Percentiles rank a stretch among this genome's conserved stretches.
These are phyloP conservation scores for Exserohilum rostratum DNA, from an alignment of 2,329 filamentous ascomycete genomes.

Conservation along the genomic window DNA sequence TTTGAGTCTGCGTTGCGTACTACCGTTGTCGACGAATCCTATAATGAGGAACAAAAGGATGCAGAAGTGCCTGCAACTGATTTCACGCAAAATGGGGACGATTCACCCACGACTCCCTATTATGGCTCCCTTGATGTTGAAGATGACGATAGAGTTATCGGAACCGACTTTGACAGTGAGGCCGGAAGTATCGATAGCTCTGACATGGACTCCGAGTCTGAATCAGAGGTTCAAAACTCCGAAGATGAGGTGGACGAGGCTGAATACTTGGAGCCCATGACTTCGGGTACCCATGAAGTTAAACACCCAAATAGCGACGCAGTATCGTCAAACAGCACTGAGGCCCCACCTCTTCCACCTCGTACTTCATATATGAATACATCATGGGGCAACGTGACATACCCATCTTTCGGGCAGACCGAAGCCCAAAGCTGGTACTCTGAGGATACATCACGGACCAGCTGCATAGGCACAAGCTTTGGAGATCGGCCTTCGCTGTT, in stretches of 20 bases:
- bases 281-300: not conserved
- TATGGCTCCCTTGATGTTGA: not conserved
- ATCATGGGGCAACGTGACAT: constrained; percentile 10
- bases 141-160: constrained; percentile 6
- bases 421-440: constrained; percentile 11
- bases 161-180: constrained; percentile 16
- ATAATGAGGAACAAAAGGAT: constrained; percentile 2
- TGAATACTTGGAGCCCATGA: not conserved
- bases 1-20: constrained; percentile 3
- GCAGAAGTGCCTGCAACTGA: not conserved
- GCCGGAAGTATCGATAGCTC: constrained; percentile 16
- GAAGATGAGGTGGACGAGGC: constrained; percentile 8
- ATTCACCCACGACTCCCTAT: not conserved
- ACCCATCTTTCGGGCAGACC: constrained; percentile 15
- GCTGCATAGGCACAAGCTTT: constrained; percentile 16
- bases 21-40: constrained; percentile 5
- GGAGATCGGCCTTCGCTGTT: constrained; percentile 16
- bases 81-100: not conserved
- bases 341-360: constrained; percentile 26
- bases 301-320: not conserved
- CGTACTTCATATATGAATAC: constrained; percentile 19
- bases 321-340: not conserved
- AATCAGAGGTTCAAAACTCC: constrained; percentile 8
- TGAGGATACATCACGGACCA: constrained; percentile 4
- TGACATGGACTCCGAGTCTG: constrained; percentile 9